These are phyloP conservation scores for Jacaranda copaia DNA, from an alignment of 257 asterid species.

Conservation along the genomic window DNA sequence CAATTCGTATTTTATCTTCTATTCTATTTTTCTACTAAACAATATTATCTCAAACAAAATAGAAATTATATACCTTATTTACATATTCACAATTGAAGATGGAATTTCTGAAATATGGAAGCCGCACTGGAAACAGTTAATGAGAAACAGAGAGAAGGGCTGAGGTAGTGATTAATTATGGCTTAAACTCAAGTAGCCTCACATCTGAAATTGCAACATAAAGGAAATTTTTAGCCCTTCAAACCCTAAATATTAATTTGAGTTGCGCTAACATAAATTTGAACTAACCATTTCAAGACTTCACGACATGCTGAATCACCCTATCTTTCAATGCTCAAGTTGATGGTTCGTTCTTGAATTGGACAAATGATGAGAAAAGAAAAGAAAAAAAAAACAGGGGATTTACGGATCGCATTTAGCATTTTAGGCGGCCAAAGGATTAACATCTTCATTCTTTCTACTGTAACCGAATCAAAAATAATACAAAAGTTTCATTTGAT, in stretches of 20 bases:
- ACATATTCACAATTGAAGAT: slow-evolving; percentile 54
- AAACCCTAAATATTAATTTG: background rate
- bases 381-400: slow-evolving; percentile 59
- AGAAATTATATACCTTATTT: slow-evolving; percentile 47
- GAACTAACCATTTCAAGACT: slow-evolving; percentile 65
- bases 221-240: background rate
- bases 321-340: slow-evolving; percentile 55
- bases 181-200: slow-evolving; percentile 63
- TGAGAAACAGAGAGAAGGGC: slow-evolving; percentile 62
- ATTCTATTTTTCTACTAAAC: too few relatives aligned
- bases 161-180: slow-evolving; percentile 67
- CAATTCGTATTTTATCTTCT: too few relatives aligned
- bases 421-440: slow-evolving; percentile 72
- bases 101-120: slow-evolving; percentile 46
- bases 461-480: slow-evolving; percentile 42
- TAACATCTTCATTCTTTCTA: slow-evolving; percentile 68
- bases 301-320: slow-evolving; percentile 55
- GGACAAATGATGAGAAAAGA: slow-evolving; percentile 50
- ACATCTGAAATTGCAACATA: slow-evolving; percentile 42
- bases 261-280: background rate
- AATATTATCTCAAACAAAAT: too few relatives aligned
- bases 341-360: slow-evolving; percentile 44
- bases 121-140: slow-evolving; percentile 59
- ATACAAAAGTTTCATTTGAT: background rate
- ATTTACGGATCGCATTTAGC: slow-evolving; percentile 78